Base-by-base conservation (phyloP, 176 grass and related monocot species). In the Oryza meridionalis region DNA sequence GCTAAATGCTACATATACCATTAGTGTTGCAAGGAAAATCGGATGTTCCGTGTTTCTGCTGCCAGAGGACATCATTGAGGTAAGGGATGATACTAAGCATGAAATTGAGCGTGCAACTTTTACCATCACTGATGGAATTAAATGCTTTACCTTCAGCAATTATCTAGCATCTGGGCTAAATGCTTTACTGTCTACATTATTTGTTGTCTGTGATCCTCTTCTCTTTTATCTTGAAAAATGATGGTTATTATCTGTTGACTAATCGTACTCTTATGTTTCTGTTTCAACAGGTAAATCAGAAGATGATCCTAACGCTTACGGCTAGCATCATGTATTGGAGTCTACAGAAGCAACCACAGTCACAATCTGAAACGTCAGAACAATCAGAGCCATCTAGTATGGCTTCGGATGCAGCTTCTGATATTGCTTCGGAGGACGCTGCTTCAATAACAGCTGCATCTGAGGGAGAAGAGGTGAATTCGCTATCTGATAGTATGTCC, bases 311-410 rank as follows among this genome's bases (percentile, higher is more conserved):
- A 71, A 92, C 96, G 46, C 91, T 98, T 27, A 95, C 96, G 31
- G 96, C 96, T 8, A 95, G 96, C 84, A 90, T 98, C 49, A 98
- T 98, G 96, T 93, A 92, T 38, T 98, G 93, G 88, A 92, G 96
- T 74, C 81, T 98, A 82, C 86, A 92, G 72, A 94, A 85, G 72
- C 86, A 91, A 33, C 86, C 91, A 16, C 88, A 86, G 61, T 77
- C 88, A 69, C 69, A 77, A 62, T 78, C 85, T 61, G 89, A 91
- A 89, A 79, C 67, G 66, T 37, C 75, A 9, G 84, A 84, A 81
- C 88, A 77, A 58, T 86, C 89, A 17, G 96, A 98, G 21, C 77
- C 79, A 51, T 90, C 88, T 47, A 82, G 86, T 81, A 70, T 94
- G 87, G 68, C 73, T 86, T 82, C 81, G 6, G 93, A 90, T 78